Percentiles rank a stretch among this genome's conserved stretches.
Conservation (phyloP, 148 eudicot genomes). For the Vaccinium myrtillus region DNA sequence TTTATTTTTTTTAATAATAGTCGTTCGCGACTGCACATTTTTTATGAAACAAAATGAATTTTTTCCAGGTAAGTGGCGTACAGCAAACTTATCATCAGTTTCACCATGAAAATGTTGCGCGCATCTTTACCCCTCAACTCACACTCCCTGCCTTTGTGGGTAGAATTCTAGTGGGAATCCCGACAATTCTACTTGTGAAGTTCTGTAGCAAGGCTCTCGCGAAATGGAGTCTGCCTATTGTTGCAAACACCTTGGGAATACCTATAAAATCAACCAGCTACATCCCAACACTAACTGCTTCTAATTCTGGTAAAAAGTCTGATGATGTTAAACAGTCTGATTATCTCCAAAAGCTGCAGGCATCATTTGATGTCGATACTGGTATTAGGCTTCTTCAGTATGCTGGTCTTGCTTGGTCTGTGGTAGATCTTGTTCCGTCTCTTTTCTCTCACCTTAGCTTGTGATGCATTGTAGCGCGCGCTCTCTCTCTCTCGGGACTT, state of each 20-base stretch:
- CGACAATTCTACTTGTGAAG: slow-evolving; percentile 83
- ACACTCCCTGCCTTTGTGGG: slow-evolving; percentile 48
- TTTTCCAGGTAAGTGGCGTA: slow-evolving; percentile 66
- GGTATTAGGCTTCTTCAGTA: slow-evolving; percentile 91
- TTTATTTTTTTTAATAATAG: neutral
- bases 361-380: slow-evolving; percentile 83
- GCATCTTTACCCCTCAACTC: slow-evolving; percentile 67
- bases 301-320: slow-evolving; percentile 34
- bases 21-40: neutral
- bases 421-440: slow-evolving; percentile 94
- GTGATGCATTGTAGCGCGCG: slow-evolving; percentile 31
- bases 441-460: slow-evolving; percentile 62
- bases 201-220: slow-evolving; percentile 94
- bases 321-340: slow-evolving; percentile 52
- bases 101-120: slow-evolving; percentile 79
- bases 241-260: slow-evolving; percentile 71
- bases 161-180: slow-evolving; percentile 76
- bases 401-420: slow-evolving; percentile 97
- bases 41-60: neutral
- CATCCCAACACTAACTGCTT: slow-evolving; percentile 49
- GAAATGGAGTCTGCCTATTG: slow-evolving; percentile 79
- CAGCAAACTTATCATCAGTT: slow-evolving; percentile 88
- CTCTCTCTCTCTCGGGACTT: neutral
- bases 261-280: slow-evolving; percentile 75
- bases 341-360: slow-evolving; percentile 62